phyloP scores from a whole-genome alignment of 345 rosid species.

The Salix arbutifolia region DNA sequence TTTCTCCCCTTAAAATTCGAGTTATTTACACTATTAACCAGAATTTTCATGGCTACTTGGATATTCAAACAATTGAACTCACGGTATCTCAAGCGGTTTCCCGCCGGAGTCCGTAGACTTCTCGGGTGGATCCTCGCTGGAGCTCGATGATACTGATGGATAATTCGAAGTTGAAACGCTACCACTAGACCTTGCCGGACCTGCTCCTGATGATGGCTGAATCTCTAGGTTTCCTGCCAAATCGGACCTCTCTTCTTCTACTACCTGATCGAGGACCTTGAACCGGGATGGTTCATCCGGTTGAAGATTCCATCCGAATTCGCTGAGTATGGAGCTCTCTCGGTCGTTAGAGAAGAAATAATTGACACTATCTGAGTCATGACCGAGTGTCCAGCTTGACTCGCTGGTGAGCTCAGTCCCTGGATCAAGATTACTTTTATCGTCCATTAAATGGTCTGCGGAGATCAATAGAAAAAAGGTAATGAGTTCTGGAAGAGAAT shows the following conservation, averaged over 20 bases:
- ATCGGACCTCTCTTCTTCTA: slow-evolving; percentile 14
- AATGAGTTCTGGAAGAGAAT: neutral
- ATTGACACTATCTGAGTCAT: slow-evolving; percentile 39
- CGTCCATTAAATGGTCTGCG: slow-evolving; percentile 13
- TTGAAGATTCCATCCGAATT: slow-evolving; percentile 65
- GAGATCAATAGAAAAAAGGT: neutral
- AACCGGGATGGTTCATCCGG: slow-evolving; percentile 11
- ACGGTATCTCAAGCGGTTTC: slow-evolving; percentile 80
- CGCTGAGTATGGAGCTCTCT: slow-evolving; percentile 49
- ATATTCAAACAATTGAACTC: slow-evolving; percentile 36
- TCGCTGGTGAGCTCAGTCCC: slow-evolving; percentile 23
- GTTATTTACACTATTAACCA: slow-evolving; percentile 1
- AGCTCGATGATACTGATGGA: slow-evolving; percentile 70
- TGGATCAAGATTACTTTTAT: slow-evolving; percentile 40
- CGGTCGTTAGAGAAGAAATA: slow-evolving; percentile 48
- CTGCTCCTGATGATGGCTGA: slow-evolving; percentile 12
- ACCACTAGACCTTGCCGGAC: neutral
- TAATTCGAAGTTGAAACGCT: slow-evolving; percentile 40
- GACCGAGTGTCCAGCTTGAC: slow-evolving; percentile 36
- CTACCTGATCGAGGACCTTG: slow-evolving; percentile 13
- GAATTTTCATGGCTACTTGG: neutral
- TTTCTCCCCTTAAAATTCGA: neutral
- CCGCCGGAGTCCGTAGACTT: slow-evolving; percentile 71
- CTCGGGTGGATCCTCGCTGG: slow-evolving; percentile 83
- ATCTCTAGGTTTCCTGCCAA: slow-evolving; percentile 20